Evolutionary conservation across 2,329 filamentous ascomycete species (phyloP).

Genomic region (Diaporthe batatas): DNA sequence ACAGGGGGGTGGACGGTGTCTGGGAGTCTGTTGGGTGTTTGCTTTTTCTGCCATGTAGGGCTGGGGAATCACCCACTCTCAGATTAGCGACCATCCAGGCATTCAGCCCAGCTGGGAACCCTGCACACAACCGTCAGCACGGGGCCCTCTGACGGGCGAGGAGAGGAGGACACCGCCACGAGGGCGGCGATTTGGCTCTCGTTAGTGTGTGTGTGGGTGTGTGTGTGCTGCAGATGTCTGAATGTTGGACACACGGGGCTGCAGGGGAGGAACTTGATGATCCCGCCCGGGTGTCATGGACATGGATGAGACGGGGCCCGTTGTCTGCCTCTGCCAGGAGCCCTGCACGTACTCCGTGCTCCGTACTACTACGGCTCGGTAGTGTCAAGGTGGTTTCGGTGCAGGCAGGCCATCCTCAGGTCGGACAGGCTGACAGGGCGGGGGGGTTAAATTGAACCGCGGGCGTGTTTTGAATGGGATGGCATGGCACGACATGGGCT

Average conservation of each 20-base stretch:
- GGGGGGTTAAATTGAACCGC: neutral
- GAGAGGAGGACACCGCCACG: slow-evolving; percentile 19
- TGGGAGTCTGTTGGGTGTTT: slow-evolving; percentile 27
- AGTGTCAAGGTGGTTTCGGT: neutral
- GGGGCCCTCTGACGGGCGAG: slow-evolving; percentile 18
- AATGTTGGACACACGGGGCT: neutral
- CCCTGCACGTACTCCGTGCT: too few species aligned
- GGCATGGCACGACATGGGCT: slow-evolving; percentile 10
- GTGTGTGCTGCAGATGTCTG: neutral
- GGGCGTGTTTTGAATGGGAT: slow-evolving; percentile 12
- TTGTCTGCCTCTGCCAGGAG: too few species aligned
- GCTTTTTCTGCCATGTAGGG: slow-evolving; percentile 36
- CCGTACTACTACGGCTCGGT: too few species aligned
- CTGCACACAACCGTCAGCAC: slow-evolving; percentile 18
- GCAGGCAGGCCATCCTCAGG: neutral
- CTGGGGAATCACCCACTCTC: slow-evolving; percentile 32
- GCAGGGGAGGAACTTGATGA: neutral
- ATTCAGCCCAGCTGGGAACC: slow-evolving; percentile 14
- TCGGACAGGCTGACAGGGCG: neutral
- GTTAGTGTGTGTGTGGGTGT: neutral
- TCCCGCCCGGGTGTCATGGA: neutral
- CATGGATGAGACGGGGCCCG: too few species aligned
- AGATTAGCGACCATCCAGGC: slow-evolving; percentile 32
- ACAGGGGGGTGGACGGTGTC: slow-evolving; percentile 12
- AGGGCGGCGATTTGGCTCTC: neutral